phyloP scores from a whole-genome alignment of 179 eudicot genomes.

The Patellifolia procumbens region DNA sequence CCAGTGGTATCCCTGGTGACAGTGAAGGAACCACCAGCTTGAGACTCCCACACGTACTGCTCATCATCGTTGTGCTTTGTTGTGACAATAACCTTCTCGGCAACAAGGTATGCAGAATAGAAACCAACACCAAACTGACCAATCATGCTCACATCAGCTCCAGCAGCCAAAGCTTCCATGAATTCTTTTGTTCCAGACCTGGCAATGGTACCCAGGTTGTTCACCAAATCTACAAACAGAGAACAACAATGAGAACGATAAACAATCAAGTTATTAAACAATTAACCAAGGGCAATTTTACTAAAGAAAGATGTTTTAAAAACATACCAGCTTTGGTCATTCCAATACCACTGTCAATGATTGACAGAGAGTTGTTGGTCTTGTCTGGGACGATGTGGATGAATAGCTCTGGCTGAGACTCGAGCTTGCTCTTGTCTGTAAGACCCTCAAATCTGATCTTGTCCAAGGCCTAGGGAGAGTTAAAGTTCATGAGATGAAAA shows the following conservation, averaged over 20 bases:
- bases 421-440: slow-evolving; percentile 68
- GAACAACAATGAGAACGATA: not conserved
- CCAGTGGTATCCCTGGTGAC: slow-evolving; percentile 73
- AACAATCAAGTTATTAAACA: no score
- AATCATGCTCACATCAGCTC: slow-evolving; percentile 77
- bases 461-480: slow-evolving; percentile 42
- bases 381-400: slow-evolving; percentile 63
- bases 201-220: slow-evolving; percentile 69
- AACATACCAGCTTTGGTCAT: slow-evolving; percentile 64
- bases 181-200: slow-evolving; percentile 71
- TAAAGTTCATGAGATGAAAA: not conserved
- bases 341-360: slow-evolving; percentile 62
- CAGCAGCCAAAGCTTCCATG: slow-evolving; percentile 76
- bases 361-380: slow-evolving; percentile 47
- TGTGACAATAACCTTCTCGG: slow-evolving; percentile 68
- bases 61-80: slow-evolving; percentile 88
- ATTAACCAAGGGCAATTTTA: no score
- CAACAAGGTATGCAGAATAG: slow-evolving; percentile 72
- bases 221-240: slow-evolving; percentile 54
- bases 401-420: slow-evolving; percentile 63
- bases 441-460: slow-evolving; percentile 60
- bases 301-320: not conserved
- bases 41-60: slow-evolving; percentile 84
- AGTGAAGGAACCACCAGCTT: slow-evolving; percentile 90
- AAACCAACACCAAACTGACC: slow-evolving; percentile 77